Percentiles rank a stretch among this genome's conserved stretches.
phyloP scores from a whole-genome alignment of 2,329 filamentous ascomycete genomes.

The Penicillium crustosum region DNA sequence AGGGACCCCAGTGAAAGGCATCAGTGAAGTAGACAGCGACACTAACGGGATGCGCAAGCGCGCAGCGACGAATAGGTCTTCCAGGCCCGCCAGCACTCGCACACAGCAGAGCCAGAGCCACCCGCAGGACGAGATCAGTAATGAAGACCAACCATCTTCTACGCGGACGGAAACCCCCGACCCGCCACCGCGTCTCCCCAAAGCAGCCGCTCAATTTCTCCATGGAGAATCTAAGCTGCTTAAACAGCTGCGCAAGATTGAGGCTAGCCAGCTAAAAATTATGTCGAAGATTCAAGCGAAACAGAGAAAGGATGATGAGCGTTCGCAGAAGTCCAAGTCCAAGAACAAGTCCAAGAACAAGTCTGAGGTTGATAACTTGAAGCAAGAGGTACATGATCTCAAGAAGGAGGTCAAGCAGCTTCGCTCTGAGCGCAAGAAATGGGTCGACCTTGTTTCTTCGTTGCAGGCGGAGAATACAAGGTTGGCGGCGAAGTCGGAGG shows the following conservation, averaged over 20 bases:
- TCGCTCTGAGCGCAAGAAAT: conserved; percentile 51
- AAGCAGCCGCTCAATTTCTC: conserved; percentile 33
- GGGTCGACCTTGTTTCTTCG: conserved; percentile 53
- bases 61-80: conserved; percentile 21
- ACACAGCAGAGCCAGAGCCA: conserved; percentile 21
- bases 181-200: conserved; percentile 29
- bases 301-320: conserved; percentile 40
- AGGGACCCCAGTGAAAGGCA: conserved; percentile 7
- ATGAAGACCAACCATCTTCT: conserved; percentile 14
- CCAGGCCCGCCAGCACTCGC: conserved; percentile 13
- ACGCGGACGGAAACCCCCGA: conserved; percentile 12
- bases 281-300: conserved; percentile 41
- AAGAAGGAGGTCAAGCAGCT: conserved; percentile 52
- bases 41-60: conserved; percentile 19
- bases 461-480: conserved; percentile 60
- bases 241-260: conserved; percentile 44
- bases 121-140: conserved; percentile 10
- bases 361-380: conserved; percentile 48
- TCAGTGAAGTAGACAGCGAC: conserved; percentile 22
- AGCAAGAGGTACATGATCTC: conserved; percentile 48
- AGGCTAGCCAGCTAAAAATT: conserved; percentile 43
- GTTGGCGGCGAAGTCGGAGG: conserved; percentile 39
- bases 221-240: conserved; percentile 38
- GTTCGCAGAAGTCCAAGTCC: conserved; percentile 45
- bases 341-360: conserved; percentile 31